A percentile compares a stretch with the other conserved stretches of the same genome.
phyloP scores from a whole-genome alignment of 139 green algal genomes.

The Coelastrella sp. region DNA sequence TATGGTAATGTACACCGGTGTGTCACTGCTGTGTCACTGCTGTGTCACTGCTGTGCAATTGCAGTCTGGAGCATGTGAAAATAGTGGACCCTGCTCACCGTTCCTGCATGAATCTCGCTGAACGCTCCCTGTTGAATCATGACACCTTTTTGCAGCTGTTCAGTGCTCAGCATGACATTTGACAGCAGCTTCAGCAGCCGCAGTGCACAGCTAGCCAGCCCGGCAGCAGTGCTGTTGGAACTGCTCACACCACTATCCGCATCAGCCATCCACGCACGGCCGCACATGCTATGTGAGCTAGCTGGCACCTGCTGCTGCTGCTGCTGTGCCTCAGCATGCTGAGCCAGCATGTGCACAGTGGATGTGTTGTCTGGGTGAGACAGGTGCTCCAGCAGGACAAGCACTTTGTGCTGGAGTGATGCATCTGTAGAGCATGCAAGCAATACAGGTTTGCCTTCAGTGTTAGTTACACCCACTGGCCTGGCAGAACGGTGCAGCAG shows the following conservation, averaged over 20 bases:
- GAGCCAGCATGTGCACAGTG: neutral
- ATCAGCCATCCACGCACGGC: neutral
- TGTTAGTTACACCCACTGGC: no score
- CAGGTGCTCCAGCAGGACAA: conserved; percentile 33
- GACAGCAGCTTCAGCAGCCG: conserved; percentile 39
- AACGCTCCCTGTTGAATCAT: conserved; percentile 39
- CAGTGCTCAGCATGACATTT: neutral
- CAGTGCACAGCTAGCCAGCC: neutral
- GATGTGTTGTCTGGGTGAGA: conserved; percentile 25
- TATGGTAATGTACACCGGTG: no score
- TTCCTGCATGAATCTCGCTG: conserved; percentile 20
- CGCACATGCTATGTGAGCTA: no score
- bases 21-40: no score
- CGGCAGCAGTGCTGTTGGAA: neutral
- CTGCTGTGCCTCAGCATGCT: neutral
- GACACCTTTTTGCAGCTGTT: neutral
- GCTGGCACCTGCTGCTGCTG: neutral
- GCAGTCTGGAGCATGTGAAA: no score
- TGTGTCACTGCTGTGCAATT: no score
- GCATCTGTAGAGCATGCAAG: neutral
- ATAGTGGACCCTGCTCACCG: conserved; percentile 17
- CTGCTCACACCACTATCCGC: neutral
- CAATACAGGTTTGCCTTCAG: neutral
- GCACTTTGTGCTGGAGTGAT: conserved; percentile 19
- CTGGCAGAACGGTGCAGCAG: no score